Conservation (phyloP, 306 rosid genomes). For the Lathyrus oleraceus region DNA sequence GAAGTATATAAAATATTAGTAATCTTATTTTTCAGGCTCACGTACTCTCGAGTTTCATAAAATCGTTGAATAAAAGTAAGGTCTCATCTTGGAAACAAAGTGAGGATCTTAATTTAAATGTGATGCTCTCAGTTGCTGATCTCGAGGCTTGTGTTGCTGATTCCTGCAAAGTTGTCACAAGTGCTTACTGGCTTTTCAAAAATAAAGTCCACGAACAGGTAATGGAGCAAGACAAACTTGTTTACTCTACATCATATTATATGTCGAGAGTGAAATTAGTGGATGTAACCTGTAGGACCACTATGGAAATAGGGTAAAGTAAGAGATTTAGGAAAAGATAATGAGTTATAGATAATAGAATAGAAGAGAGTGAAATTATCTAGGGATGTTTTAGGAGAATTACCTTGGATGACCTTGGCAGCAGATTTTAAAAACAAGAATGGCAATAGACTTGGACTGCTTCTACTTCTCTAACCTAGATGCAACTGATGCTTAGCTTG, state of each 20-base stretch:
- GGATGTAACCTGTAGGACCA: background rate
- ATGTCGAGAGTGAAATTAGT: background rate
- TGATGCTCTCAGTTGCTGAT: constrained; percentile 46
- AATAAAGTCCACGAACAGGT: constrained; percentile 85
- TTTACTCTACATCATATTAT: constrained; percentile 21
- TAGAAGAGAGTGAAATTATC: background rate
- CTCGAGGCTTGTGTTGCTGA: constrained; percentile 67
- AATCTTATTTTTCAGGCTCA: constrained; percentile 69
- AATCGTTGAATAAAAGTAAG: constrained; percentile 46
- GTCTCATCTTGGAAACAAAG: constrained; percentile 42
- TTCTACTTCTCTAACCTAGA: background rate
- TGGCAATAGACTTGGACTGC: background rate
- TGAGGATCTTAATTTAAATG: constrained; percentile 41
- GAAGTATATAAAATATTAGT: constrained; percentile 26
- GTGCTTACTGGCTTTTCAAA: constrained; percentile 75
- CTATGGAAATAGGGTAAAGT: background rate
- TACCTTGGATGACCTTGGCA: background rate
- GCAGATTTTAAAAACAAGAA: background rate
- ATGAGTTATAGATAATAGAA: background rate
- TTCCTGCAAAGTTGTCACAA: constrained; percentile 76
- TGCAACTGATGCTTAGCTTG: background rate
- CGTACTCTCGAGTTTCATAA: constrained; percentile 77
- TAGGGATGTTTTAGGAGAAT: background rate
- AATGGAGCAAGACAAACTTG: constrained; percentile 27
- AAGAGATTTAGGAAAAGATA: constrained; percentile 10